Conservation (phyloP, 1,284 basidiomycete species). For the Ganoderma multipileum region DNA sequence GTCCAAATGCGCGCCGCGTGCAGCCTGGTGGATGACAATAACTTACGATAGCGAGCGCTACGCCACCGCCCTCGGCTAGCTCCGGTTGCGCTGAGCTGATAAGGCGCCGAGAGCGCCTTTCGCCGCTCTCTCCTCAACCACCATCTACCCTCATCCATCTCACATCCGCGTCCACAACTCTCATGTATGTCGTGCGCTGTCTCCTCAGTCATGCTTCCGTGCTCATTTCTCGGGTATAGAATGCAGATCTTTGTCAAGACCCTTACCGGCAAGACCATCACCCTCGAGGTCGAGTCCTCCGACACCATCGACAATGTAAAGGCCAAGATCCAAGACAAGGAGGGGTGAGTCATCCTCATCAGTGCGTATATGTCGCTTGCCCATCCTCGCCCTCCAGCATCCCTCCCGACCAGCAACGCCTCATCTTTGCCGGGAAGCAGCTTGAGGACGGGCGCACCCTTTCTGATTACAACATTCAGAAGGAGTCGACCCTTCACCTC, state of each 20-base stretch:
- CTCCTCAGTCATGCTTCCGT: neutral
- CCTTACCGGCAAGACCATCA: conserved; percentile 40
- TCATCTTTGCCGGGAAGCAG: conserved; percentile 41
- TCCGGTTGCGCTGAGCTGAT: conserved; percentile 29
- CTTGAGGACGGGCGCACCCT: conserved; percentile 37
- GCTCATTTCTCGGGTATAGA: conserved; percentile 16
- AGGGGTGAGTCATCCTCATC: conserved; percentile 28
- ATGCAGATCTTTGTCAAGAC: conserved; percentile 43
- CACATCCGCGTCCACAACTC: conserved; percentile 8
- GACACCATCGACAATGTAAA: conserved; percentile 39
- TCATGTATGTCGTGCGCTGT: conserved; percentile 14
- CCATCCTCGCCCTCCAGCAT: conserved; percentile 18
- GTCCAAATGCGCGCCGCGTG: neutral
- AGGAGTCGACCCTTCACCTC: conserved; percentile 39
- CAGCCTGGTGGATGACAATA: neutral
- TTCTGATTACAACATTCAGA: conserved; percentile 40
- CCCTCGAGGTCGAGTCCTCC: conserved; percentile 38
- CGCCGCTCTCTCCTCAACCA: conserved; percentile 34
- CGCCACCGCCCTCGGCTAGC: conserved; percentile 6
- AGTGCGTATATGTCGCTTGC: neutral
- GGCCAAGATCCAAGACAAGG: conserved; percentile 40
- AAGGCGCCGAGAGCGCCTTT: conserved; percentile 28
- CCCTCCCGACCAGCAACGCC: conserved; percentile 37
- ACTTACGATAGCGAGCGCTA: neutral
- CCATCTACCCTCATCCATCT: conserved; percentile 31